These are phyloP conservation scores for Linnemannia hyalina DNA, from an alignment of 192 early-diverging fungal species.

Conservation along the genomic window DNA sequence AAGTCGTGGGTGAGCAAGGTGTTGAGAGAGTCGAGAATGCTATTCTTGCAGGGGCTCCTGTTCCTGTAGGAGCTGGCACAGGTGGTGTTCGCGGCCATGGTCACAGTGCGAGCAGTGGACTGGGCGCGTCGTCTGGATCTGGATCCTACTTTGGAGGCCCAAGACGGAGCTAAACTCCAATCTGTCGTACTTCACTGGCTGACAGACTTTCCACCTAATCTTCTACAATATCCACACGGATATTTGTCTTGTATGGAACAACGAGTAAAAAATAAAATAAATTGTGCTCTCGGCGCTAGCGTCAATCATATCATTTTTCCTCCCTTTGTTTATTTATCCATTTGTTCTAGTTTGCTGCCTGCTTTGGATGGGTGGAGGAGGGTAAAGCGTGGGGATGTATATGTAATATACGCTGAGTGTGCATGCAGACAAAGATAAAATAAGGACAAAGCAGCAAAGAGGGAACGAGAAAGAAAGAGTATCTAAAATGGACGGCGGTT, in stretches of 20 bases:
- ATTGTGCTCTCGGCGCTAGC: neutral
- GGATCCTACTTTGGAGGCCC: neutral
- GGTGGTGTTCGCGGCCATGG: neutral
- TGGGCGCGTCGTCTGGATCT: neutral
- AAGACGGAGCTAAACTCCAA: neutral
- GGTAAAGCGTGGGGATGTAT: too few relatives aligned
- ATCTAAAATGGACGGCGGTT: neutral
- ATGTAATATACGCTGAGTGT: too few relatives aligned
- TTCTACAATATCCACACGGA: neutral
- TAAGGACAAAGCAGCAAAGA: neutral
- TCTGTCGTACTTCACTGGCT: neutral
- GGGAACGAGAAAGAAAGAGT: neutral
- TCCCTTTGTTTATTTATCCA: neutral
- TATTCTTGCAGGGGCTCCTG: slow-evolving; percentile 15
- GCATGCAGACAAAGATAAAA: neutral
- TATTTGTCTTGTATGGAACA: neutral
- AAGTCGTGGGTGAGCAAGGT: slow-evolving; percentile 19
- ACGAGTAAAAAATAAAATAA: neutral
- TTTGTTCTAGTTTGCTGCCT: neutral
- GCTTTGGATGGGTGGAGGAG: too few relatives aligned
- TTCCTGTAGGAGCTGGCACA: neutral
- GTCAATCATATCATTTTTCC: neutral
- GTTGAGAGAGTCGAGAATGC: slow-evolving; percentile 31
- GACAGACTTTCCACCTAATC: neutral
- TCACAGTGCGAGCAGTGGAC: neutral